Base-by-base conservation (phyloP, 208 protist species). In the Trypanosoma brucei region DNA sequence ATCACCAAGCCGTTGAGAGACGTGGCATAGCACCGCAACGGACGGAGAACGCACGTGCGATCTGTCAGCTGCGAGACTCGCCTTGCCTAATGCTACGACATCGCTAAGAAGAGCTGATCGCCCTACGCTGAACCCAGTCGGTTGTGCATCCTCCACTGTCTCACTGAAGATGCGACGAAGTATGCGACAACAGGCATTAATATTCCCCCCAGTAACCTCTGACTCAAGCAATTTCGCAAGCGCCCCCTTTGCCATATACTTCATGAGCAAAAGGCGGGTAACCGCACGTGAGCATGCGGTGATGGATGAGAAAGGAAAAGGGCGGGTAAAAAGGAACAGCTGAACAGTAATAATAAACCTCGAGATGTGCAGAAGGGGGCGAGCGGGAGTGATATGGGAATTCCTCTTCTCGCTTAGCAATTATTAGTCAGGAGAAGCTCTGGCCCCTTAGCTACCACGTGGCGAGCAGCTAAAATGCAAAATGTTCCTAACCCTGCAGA, bases 151-250 rank as follows among this genome's bases (percentile, higher is more conserved):
- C 14, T 69, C 61, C 11, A 65, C 62, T 9, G 72, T 74, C 52
- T 93, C 83, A 56, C 83, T 88, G 36, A 84, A 80, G 50, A 90
- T 72, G 40, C 83, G 80, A 22, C 86, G 77, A 60, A 93, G 62
- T 13, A 90, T 63, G 38, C 86, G 83, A 66, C 86, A 93, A 71
- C 81, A 93, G 42, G 82, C 83, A 69, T 93, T 93, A n/a, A 93
- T 53, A 68, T 93, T 75, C 39, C 86, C 83, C 0, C 78, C 68
- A 3, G 69, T 57, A 11, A 89, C 61, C 39, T 78, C 76, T 46
- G 80, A 70, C 36, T 68, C 78, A 52, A 92, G 69, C 37, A 88
- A 66, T 3, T 58, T 59, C 31, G 77, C 74, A 37, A 88, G 52
- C 62, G 72, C 74, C 14, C 72, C 72, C 3, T 62, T 66, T 67